Evolutionary conservation across 768 basidiomycete species (phyloP).

Genomic region (Naganishia vaughanmartiniae): DNA sequence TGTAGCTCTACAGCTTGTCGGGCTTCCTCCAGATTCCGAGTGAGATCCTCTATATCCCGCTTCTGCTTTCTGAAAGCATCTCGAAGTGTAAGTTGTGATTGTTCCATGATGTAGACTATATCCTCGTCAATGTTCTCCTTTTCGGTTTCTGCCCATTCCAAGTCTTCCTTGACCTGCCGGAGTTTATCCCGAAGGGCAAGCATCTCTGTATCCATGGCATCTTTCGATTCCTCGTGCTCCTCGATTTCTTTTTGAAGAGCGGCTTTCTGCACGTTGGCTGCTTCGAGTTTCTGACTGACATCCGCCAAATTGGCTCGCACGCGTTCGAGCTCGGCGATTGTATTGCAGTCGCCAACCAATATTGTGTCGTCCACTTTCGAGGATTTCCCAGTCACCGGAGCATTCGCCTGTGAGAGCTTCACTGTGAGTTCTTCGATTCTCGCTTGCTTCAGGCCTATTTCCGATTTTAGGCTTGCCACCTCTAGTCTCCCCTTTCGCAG

Average conservation of each 20-base stretch:
- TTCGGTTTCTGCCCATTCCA: slow-evolving; percentile 12
- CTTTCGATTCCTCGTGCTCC: background rate
- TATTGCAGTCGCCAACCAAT: background rate
- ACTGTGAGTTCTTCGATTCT: background rate
- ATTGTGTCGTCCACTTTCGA: background rate
- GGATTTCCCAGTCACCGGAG: too few species aligned
- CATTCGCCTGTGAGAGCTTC: background rate
- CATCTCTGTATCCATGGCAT: slow-evolving; percentile 9
- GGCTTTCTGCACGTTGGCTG: background rate
- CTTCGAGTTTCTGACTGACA: background rate
- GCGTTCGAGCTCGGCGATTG: background rate
- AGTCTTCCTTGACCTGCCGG: background rate
- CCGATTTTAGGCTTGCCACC: background rate
- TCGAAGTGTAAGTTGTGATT: background rate
- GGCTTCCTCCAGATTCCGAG: background rate
- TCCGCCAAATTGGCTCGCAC: background rate
- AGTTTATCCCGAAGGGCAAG: slow-evolving; percentile 2
- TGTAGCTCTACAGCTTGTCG: background rate
- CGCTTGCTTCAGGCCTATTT: background rate
- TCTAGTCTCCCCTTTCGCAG: background rate
- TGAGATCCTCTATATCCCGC: background rate
- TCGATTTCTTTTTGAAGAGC: background rate
- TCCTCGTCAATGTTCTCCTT: background rate
- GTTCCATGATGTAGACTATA: background rate
- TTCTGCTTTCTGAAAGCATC: slow-evolving; percentile 1